Percentiles rank a stretch among this genome's conserved stretches.
phyloP scores from a whole-genome alignment of 768 basidiomycete genomes.

The Obba rivulosa region DNA sequence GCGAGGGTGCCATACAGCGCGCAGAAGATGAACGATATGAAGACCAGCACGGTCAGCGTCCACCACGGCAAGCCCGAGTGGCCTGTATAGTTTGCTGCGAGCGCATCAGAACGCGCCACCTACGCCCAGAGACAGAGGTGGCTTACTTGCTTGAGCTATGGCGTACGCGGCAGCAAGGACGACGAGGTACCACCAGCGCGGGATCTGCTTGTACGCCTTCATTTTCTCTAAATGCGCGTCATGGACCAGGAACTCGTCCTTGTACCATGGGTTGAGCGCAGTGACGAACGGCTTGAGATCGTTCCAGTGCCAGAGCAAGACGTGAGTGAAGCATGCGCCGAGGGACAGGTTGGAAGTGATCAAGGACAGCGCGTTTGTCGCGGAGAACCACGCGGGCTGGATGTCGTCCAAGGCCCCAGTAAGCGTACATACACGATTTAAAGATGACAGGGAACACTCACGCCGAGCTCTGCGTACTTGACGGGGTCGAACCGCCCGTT shows the following conservation, averaged over 20 bases:
- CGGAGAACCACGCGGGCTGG: constrained; percentile 32
- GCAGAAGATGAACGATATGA: constrained; percentile 46
- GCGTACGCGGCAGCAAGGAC: constrained; percentile 39
- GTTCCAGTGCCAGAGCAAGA: constrained; percentile 31
- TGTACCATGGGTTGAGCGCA: constrained; percentile 30
- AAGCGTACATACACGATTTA: not conserved
- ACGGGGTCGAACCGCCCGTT: constrained; percentile 23
- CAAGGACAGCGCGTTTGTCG: constrained; percentile 29
- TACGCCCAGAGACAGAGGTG: not conserved
- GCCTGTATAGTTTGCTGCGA: constrained; percentile 3
- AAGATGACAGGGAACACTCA: constrained; percentile 3
- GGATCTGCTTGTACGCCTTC: constrained; percentile 41
- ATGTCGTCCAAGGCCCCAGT: not conserved
- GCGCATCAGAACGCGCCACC: not conserved
- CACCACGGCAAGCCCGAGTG: constrained; percentile 47
- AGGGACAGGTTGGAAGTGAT: constrained; percentile 30
- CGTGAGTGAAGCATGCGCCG: constrained; percentile 28
- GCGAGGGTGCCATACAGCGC: constrained; percentile 51
- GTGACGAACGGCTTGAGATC: constrained; percentile 30
- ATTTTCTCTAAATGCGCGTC: constrained; percentile 51
- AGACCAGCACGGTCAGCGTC: constrained; percentile 41
- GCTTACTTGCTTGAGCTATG: constrained; percentile 39
- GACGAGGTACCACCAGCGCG: constrained; percentile 47
- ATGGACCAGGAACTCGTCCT: constrained; percentile 21
- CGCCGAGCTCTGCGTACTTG: constrained; percentile 22